Evolutionary conservation across 345 rosid species (phyloP), one percentile per base, ranked within the genome.

Genomic region (Salix exigua): DNA sequence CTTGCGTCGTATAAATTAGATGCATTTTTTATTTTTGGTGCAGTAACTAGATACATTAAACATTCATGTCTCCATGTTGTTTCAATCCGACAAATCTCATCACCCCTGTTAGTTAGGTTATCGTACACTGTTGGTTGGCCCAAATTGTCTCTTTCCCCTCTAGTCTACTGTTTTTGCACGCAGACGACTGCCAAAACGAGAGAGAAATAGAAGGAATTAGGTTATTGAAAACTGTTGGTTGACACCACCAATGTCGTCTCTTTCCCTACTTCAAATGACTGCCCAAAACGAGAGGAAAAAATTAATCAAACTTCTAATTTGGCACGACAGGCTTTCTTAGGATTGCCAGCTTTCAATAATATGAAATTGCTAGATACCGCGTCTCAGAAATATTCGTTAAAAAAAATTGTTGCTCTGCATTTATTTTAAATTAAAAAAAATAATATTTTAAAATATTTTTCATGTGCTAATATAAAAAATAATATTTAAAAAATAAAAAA

Each of bases 41-140:
- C 13, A 40, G 10, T 10, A 40, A 40, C 14, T 40, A 40, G 13
- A 23, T 23, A 21, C 66, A 85, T 74, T 51, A 60, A 82, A 40
- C 67, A 67, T 50, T 75, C 26, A 23, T 25, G 74, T 58, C 64
- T 75, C 40, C 63, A 3, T 58, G 63, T 75, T 73, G 81, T 74
- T 81, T 66, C 61, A 60, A 60, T 75, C 70, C 35, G 68, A 79
- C 66, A 73, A 79, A 73, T 25, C 73, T 66, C 55, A 67, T 76
- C 58, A 58, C 77, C 66, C 53, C 74, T 37, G 67, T 74, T 83
- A 71, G 83, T 80, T 82, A 78, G 85, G 83, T 78, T 62, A 31
- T 38, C 70, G 66, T 60, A 46, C 73, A 4, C 69, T 30, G 37
- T n/a, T 61, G 48, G 42, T 61, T 51, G 66, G 44, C 38, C 19